phyloP scores from a whole-genome alignment of 1,284 basidiomycete genomes.

The Peniophora sp. region DNA sequence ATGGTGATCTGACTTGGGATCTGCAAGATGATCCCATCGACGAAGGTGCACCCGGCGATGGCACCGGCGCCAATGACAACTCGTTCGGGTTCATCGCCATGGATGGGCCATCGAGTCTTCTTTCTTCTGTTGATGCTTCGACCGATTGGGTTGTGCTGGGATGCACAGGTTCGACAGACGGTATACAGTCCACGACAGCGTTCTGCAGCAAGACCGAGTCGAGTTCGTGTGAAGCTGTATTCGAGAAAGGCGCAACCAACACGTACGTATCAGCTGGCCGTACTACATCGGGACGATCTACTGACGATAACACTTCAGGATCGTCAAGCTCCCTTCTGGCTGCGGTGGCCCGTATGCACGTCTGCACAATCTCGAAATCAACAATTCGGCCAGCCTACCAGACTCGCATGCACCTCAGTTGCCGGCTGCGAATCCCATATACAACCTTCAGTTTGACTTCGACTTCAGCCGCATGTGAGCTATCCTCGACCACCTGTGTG shows the following conservation, averaged over 20 bases:
- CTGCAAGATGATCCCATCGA: conserved; percentile 4
- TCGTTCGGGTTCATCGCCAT: too few relatives aligned
- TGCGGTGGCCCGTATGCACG: too few relatives aligned
- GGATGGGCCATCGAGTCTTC: conserved; percentile 5
- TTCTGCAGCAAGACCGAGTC: conserved; percentile 4
- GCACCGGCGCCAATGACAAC: not conserved
- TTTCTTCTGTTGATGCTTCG: conserved; percentile 3
- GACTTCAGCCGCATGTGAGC: too few relatives aligned
- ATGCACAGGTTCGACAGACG: conserved; percentile 4
- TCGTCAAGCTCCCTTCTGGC: too few relatives aligned
- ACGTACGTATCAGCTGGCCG: conserved; percentile 2
- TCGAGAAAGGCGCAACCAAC: conserved; percentile 4
- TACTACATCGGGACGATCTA: too few relatives aligned
- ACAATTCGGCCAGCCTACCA: too few relatives aligned
- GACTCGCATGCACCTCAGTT: too few relatives aligned
- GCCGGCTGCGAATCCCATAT: too few relatives aligned
- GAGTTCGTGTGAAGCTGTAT: conserved; percentile 3
- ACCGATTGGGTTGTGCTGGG: conserved; percentile 6
- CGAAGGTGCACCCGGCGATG: conserved; percentile 3
- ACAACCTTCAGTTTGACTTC: too few relatives aligned
- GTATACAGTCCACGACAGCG: conserved; percentile 2
- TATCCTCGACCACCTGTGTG: too few relatives aligned
- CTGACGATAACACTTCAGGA: too few relatives aligned
- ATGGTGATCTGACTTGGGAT: conserved; percentile 5
- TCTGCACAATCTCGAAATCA: too few relatives aligned